Base-by-base conservation (phyloP, 768 basidiomycete genomes). In the Russula compacta region DNA sequence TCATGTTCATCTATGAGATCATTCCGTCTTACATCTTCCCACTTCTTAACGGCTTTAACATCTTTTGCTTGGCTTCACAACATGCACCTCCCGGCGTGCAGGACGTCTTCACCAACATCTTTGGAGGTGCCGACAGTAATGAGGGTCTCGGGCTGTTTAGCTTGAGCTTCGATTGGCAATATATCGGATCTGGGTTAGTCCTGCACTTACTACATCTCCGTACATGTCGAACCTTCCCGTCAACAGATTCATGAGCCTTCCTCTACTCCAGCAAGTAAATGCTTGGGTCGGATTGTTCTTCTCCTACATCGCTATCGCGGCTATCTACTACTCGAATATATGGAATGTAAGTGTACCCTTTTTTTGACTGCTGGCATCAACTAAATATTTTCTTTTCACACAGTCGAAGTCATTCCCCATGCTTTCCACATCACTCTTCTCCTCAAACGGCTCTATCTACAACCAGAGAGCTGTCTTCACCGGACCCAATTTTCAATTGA, bases 161-260 rank as follows among this genome's bases (percentile, higher is more conserved):
- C 38, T 59, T 87, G 44, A 81, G 81, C n/a, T 78, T 87, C 49
- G 86, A 87, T 66, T 88, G 83, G 83, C 82, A 84, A 61, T 83
- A 83, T 64, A 82, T 85, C 63, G 78, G 78, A 0, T 81, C 82
- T 15, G 42, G 35, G 66, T 70, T 43, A 19, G 70, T 66, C 15
- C 2, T 15, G 15, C 35, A 9, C 19, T 40, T 19, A n/a, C 43
- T 5, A 15, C 8, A 17, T 21, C 44, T 2, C n/a, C 17, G 35
- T 58, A 2, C 33, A 29, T 52, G 3, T 32, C 50, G 29, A 29
- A 55, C 4, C 14, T 1, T 12, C 17, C 2, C 24, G 10, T n/a
- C 47, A 51, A 21, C 36, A 66, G 67, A n/a, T 79, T 67, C 58
- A 78, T 82, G 81, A 81, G 78, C 60, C 71, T 75, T 33, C 83